These are phyloP conservation scores for Ramalina intermedia DNA, from an alignment of 495 filamentous ascomycete genomes.

Conservation along the genomic window DNA sequence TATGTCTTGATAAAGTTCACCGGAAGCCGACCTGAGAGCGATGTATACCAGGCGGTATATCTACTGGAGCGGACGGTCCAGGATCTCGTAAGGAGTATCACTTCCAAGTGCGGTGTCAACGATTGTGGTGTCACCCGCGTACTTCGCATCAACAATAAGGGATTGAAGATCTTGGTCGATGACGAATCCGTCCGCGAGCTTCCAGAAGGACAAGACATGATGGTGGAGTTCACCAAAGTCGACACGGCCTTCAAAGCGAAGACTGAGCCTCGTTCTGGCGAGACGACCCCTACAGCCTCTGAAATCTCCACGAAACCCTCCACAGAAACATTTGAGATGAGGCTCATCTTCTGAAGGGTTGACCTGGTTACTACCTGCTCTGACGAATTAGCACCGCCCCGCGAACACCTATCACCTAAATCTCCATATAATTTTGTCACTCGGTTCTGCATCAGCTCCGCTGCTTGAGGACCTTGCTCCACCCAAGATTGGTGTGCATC, in stretches of 20 bases:
- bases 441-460: not conserved
- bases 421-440: not conserved
- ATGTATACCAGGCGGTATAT: slow-evolving; percentile 78
- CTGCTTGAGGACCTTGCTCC: not conserved
- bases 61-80: slow-evolving; percentile 57
- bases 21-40: slow-evolving; percentile 35
- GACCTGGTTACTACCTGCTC: not conserved
- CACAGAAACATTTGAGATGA: slow-evolving; percentile 11
- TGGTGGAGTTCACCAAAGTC: slow-evolving; percentile 40
- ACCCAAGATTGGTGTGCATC: not conserved
- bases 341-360: slow-evolving; percentile 12
- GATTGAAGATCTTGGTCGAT: slow-evolving; percentile 74
- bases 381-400: not conserved
- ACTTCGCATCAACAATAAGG: slow-evolving; percentile 53
- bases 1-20: slow-evolving; percentile 54
- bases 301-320: not conserved
- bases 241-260: slow-evolving; percentile 2
- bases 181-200: slow-evolving; percentile 82
- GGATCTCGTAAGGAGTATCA: slow-evolving; percentile 56
- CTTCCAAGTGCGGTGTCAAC: slow-evolving; percentile 67
- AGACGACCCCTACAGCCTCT: slow-evolving; percentile 1
- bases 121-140: slow-evolving; percentile 50
- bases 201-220: slow-evolving; percentile 84
- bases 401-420: not conserved
- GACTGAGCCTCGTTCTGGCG: slow-evolving; percentile 9